Conservation (phyloP, 257 asterid species). For the Scutellaria minor region DNA sequence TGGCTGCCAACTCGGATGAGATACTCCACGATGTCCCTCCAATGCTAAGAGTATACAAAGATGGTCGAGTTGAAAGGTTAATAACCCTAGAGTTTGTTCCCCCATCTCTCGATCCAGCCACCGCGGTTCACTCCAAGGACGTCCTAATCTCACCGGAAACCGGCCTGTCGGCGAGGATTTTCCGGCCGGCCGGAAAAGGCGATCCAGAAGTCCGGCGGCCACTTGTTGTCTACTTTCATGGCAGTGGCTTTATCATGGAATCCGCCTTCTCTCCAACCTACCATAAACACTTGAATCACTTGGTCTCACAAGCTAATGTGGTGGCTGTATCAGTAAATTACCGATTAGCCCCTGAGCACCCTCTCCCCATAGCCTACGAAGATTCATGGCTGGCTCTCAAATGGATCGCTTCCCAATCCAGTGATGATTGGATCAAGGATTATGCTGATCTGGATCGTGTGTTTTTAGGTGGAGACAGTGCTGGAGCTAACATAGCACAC, state of each 20-base stretch:
- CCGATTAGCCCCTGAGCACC: slow-evolving; percentile 54
- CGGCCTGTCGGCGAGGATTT: slow-evolving; percentile 42
- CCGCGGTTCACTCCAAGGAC: slow-evolving; percentile 49
- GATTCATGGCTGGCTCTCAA: slow-evolving; percentile 50
- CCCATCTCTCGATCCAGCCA: slow-evolving; percentile 33
- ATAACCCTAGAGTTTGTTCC: slow-evolving; percentile 38
- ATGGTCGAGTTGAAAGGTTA: slow-evolving; percentile 46
- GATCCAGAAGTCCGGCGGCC: slow-evolving; percentile 24
- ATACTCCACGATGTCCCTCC: slow-evolving; percentile 40
- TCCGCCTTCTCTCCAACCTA: slow-evolving; percentile 42
- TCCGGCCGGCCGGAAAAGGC: slow-evolving; percentile 27
- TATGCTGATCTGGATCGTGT: slow-evolving; percentile 43
- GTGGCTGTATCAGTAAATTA: slow-evolving; percentile 50
- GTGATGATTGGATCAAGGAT: slow-evolving; percentile 46
- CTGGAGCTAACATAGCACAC: slow-evolving; percentile 53
- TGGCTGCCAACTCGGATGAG: slow-evolving; percentile 19
- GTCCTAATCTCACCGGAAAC: slow-evolving; percentile 38
- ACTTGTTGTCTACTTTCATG: slow-evolving; percentile 53
- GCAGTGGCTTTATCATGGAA: slow-evolving; percentile 41
- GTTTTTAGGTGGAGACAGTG: slow-evolving; percentile 51
- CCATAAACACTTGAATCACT: slow-evolving; percentile 41
- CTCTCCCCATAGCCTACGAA: slow-evolving; percentile 47
- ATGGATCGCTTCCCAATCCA: slow-evolving; percentile 42
- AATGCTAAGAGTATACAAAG: slow-evolving; percentile 38
- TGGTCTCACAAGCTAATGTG: slow-evolving; percentile 37